These are phyloP conservation scores for Collybia sordida DNA, from an alignment of 768 basidiomycete species.

Conservation along the genomic window DNA sequence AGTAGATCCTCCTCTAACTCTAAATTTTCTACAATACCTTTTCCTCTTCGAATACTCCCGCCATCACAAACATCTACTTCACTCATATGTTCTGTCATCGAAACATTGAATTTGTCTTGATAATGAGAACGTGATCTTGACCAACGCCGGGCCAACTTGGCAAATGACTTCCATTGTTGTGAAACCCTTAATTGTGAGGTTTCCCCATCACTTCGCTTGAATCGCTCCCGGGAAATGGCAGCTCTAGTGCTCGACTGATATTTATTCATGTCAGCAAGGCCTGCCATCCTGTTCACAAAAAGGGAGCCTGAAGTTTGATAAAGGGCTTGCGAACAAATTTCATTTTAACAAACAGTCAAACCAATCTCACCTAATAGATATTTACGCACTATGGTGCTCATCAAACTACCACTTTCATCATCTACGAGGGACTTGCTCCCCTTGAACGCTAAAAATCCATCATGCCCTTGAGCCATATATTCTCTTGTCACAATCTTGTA, in stretches of 20 bases:
- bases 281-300: conserved; percentile 67
- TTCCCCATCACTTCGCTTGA: conserved; percentile 30
- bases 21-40: conserved; percentile 13
- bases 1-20: conserved; percentile 47
- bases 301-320: conserved; percentile 52
- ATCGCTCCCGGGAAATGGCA: conserved; percentile 48
- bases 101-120: conserved; percentile 56
- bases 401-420: conserved; percentile 77
- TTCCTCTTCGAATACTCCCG: conserved; percentile 37
- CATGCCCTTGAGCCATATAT: conserved; percentile 83
- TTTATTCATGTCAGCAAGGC: conserved; percentile 28
- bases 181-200: conserved; percentile 24
- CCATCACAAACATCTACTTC: conserved; percentile 75
- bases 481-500: conserved; percentile 86
- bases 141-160: conserved; percentile 38
- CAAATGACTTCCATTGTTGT: conserved; percentile 49
- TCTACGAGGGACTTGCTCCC: conserved; percentile 72
- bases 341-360: background rate
- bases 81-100: conserved; percentile 75
- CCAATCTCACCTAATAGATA: conserved; percentile 70
- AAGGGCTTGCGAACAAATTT: background rate
- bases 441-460: conserved; percentile 73
- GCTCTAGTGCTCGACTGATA: conserved; percentile 40
- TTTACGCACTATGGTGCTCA: conserved; percentile 78
- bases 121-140: conserved; percentile 55